Evolutionary conservation across 352 stramenopile genomes (phyloP), one percentile per base, ranked within the genome.

Genomic region (Globisporangium ultimum): DNA sequence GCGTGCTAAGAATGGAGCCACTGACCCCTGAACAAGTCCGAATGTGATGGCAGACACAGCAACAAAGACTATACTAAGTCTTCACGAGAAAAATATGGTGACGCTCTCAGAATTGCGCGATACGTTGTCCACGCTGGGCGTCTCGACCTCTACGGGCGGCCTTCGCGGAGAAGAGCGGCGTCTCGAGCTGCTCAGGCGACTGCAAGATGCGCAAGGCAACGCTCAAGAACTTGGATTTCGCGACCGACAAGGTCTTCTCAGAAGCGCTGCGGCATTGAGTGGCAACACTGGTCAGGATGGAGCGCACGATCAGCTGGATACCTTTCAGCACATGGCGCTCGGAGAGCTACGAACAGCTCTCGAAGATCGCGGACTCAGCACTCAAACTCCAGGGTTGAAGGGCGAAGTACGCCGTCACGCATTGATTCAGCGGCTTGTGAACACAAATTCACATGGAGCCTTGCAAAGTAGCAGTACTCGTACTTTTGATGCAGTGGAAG

Each of bases 401-500:
- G 72, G 70, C 12, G 75, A 85, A 24, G 70, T 60, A 17, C 49
- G 75, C 36, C 70, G 72, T 12, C 72, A 82, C 38, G 70, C 75
- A 21, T 53, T 85, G 5, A 48, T 74, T 17, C 72, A 82, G 63
- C 61, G 75, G n/a, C 45, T 81, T 24, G 50, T 80, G 22, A 76
- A 73, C 34, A 47, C 58, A 1, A 51, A 59, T 10, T 10, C 20
- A 22, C 20, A 48, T 9, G n/a, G 2, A 14, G 48, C 32, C 13
- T 32, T 55, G 34, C 46, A 53, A 41, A 32, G 24, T 36, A 43
- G 24, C 32, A 55, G 17, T 10, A 20, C n/a, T 3, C 3, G 28
- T 32, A 32, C 24, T 32, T 32, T 32, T 32, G 24, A 32, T 32
- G 24, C 24, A 32, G 24, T 32, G 24, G 28, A 18, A 51, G 24